Evolutionary conservation across 345 rosid species (phyloP), one percentile per base, ranked within the genome.

Genomic region (Salix koriyanagi): DNA sequence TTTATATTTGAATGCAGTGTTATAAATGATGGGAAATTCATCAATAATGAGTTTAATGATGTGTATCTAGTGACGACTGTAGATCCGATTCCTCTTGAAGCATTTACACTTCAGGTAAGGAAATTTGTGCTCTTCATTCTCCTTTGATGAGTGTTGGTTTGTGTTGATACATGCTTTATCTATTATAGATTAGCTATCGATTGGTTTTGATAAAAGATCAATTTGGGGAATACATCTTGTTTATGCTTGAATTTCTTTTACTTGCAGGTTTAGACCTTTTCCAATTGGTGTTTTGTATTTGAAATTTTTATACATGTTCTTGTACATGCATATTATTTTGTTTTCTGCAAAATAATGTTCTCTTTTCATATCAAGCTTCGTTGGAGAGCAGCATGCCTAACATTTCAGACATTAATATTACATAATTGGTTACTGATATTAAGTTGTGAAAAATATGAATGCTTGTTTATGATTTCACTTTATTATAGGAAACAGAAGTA

Each of bases 51-150:
- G 84, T 91, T 80, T 75, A 88, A 84, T 70, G 99, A 95, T 82
- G 97, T 95, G 66, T 95, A 92, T 79, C 89, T 95, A 68, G 93
- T 92, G 60, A 95, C 99, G 34, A 81, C 90, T 69, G 74, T 85
- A 65, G 82, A 92, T 85, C 97, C 96, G 77, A 91, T 92, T 82
- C 99, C 99, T 79, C 76, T 90, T 62, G 94, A 91, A 79, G 99
- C 97, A 70, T 95, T 95, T 76, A 88, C 87, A 15, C 95, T 95
- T 84, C 99, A 92, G 96, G 97, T 95, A 84, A 87, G 87, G 86
- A 56, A 46, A 46, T 3, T 13, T 4, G 18, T 46, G 52, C 52
- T 14, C 18, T 4, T 46, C 52, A 13, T 46, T 46, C 52, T 46
- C 19, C 52, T 46, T 46, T 12, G 18, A 46, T 15, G 52, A 46